These are phyloP conservation scores for Microcyclospora pomicola DNA, from an alignment of 2,329 filamentous ascomycete genomes.

Conservation along the genomic window DNA sequence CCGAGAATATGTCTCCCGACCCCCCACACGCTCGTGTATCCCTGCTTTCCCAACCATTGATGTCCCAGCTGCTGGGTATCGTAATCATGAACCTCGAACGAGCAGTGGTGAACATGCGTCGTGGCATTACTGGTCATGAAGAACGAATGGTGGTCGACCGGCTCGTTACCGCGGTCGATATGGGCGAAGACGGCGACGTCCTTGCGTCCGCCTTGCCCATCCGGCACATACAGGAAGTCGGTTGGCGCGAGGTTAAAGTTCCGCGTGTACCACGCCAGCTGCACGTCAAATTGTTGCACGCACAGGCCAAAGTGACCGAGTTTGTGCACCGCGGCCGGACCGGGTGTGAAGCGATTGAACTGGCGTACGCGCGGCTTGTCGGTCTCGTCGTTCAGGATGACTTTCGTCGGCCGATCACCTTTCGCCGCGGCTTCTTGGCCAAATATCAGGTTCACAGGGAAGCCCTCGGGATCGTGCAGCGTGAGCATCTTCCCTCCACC, in stretches of 20 bases:
- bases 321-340: slow-evolving; percentile 37
- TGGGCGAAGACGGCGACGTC: slow-evolving; percentile 34
- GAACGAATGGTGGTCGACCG: slow-evolving; percentile 43
- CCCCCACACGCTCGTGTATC: slow-evolving; percentile 55
- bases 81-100: slow-evolving; percentile 58
- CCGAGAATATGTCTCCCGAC: slow-evolving; percentile 57
- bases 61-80: slow-evolving; percentile 58
- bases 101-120: slow-evolving; percentile 50
- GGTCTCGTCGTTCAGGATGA: slow-evolving; percentile 24
- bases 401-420: slow-evolving; percentile 17
- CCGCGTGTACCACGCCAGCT: slow-evolving; percentile 25
- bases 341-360: slow-evolving; percentile 31
- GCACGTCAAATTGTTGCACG: slow-evolving; percentile 22
- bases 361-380: slow-evolving; percentile 26
- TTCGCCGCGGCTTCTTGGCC: slow-evolving; percentile 20
- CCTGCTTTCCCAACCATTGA: slow-evolving; percentile 50
- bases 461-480: slow-evolving; percentile 27
- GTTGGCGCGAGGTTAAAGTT: slow-evolving; percentile 36
- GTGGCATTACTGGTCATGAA: slow-evolving; percentile 32
- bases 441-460: slow-evolving; percentile 28
- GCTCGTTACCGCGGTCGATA: slow-evolving; percentile 37
- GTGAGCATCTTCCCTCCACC: slow-evolving; percentile 28
- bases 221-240: slow-evolving; percentile 24
- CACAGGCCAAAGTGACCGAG: slow-evolving; percentile 35
- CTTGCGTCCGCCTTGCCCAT: slow-evolving; percentile 6